A percentile compares a stretch with the other conserved stretches of the same genome.
Conservation (phyloP, 495 filamentous ascomycete genomes). For the Xylaria scruposa region DNA sequence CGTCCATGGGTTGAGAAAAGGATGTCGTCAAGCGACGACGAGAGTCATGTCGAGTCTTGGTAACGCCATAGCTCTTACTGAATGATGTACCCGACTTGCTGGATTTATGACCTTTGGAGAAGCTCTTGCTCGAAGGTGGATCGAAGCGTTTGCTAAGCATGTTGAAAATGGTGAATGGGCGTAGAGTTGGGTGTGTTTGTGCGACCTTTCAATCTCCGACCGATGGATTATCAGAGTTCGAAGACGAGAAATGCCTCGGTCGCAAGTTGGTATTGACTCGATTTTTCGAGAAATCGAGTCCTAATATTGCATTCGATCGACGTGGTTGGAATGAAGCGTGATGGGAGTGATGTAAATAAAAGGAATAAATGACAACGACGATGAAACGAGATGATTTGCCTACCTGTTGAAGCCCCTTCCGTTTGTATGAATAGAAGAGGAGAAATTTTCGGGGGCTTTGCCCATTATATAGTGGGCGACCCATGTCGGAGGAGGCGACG, state of each 20-base stretch:
- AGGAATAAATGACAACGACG: neutral
- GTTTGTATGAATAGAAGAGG: conserved; percentile 18
- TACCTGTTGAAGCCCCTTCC: conserved; percentile 21
- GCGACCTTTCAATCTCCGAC: neutral
- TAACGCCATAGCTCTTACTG: conserved; percentile 52
- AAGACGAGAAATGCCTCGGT: conserved; percentile 24
- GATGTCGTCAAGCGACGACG: conserved; percentile 50
- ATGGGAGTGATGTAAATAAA: conserved; percentile 8
- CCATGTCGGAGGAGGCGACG: conserved; percentile 35
- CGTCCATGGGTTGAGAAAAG: conserved; percentile 35
- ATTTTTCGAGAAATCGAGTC: neutral
- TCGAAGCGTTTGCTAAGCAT: conserved; percentile 52
- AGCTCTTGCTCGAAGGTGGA: conserved; percentile 47
- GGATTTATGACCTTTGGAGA: conserved; percentile 49
- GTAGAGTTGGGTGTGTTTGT: conserved; percentile 15
- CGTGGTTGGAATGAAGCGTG: too few relatives aligned
- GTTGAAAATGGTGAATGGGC: conserved; percentile 24
- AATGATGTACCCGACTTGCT: conserved; percentile 54
- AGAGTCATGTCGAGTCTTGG: conserved; percentile 52
- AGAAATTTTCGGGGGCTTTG: conserved; percentile 31
- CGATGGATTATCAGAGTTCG: neutral
- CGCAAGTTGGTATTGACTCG: conserved; percentile 7
- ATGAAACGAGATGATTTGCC: conserved; percentile 17
- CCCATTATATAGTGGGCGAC: conserved; percentile 41
- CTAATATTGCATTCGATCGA: neutral